A percentile compares a stretch with the other conserved stretches of the same genome.
These are phyloP conservation scores for Xylona heveae DNA, from an alignment of 495 filamentous ascomycete species.

Conservation along the genomic window DNA sequence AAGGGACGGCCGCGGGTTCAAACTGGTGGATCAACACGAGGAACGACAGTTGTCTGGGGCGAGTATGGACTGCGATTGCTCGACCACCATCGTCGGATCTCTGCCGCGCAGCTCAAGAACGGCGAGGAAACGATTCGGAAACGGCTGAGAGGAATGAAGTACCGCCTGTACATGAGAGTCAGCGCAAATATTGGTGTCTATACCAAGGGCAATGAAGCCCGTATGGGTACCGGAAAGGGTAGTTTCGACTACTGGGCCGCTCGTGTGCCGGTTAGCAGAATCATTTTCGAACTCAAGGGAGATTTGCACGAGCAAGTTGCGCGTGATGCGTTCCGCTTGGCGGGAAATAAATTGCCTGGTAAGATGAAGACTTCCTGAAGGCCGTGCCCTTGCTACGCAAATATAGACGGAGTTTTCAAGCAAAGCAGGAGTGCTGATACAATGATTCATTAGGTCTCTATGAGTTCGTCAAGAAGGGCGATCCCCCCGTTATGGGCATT, in stretches of 20 bases:
- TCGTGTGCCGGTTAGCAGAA: constrained; percentile 64
- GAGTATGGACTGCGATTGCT: constrained; percentile 89
- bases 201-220: constrained; percentile 80
- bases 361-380: constrained; percentile 22
- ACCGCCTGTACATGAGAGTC: constrained; percentile 75
- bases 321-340: constrained; percentile 82
- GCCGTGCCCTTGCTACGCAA: background rate
- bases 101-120: constrained; percentile 64
- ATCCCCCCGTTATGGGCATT: constrained; percentile 72
- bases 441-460: constrained; percentile 41
- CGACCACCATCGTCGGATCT: constrained; percentile 81
- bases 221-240: constrained; percentile 99
- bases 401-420: background rate
- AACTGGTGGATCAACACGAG: constrained; percentile 75
- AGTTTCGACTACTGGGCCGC: constrained; percentile 92
- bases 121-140: constrained; percentile 84
- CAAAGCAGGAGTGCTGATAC: constrained; percentile 1
- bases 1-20: constrained; percentile 77
- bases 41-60: constrained; percentile 90
- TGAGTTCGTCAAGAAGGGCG: constrained; percentile 87
- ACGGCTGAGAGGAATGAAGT: constrained; percentile 77
- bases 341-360: constrained; percentile 91
- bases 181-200: constrained; percentile 87
- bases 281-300: constrained; percentile 84
- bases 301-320: constrained; percentile 86